Percentiles rank a stretch among this genome's conserved stretches.
These are phyloP conservation scores for Solanum hybrid DNA, from an alignment of 305 asterid genomes.

Conservation along the genomic window DNA sequence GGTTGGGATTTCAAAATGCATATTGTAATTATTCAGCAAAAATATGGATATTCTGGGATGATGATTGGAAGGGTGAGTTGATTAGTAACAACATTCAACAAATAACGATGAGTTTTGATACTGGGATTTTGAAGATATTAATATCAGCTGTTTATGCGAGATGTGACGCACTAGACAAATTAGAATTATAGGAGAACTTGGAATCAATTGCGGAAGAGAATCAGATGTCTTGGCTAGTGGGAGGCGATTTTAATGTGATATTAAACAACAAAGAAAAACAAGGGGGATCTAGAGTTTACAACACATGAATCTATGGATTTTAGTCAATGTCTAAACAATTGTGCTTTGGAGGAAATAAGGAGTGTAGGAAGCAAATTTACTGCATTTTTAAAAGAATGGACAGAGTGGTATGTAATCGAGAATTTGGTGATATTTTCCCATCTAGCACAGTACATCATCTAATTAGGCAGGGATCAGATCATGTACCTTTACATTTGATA, in stretches of 20 bases:
- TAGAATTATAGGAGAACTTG: not conserved
- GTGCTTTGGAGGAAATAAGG: not conserved
- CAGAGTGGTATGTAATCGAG: not conserved
- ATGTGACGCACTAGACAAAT: not conserved
- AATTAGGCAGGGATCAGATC: not conserved
- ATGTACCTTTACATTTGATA: not conserved
- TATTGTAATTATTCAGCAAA: not conserved
- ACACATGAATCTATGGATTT: not conserved
- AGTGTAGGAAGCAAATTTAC: not conserved
- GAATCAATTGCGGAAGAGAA: not conserved
- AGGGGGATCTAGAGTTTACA: not conserved
- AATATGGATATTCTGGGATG: not conserved
- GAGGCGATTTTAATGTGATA: not conserved
- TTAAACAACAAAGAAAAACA: too few relatives aligned
- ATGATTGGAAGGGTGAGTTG: not conserved
- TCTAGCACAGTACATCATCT: not conserved
- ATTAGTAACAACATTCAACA: not conserved
- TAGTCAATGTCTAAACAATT: not conserved
- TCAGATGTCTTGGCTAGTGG: not conserved
- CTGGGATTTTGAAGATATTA: not conserved
- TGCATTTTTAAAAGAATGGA: too few relatives aligned
- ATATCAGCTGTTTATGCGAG: not conserved
- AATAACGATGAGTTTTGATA: not conserved
- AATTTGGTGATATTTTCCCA: not conserved
- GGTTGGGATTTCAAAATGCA: not conserved